Evolutionary conservation across 1,284 basidiomycete genomes (phyloP), one percentile per base, ranked within the genome.

Genomic region (Kwoniella shivajii): DNA sequence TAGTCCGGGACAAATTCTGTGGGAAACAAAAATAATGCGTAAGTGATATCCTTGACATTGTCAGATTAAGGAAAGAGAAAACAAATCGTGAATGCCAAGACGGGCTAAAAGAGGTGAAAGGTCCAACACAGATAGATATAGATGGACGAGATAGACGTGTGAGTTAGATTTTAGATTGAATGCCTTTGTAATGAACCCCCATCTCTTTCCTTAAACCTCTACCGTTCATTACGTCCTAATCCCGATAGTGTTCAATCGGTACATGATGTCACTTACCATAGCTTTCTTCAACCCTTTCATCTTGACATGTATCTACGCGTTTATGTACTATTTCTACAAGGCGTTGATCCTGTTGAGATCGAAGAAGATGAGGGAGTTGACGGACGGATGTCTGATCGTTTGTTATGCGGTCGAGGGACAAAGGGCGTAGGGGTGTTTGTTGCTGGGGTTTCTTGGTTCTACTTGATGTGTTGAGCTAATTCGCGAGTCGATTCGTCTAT

Each of bases 251-350:
- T n/a, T n/a, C n/a, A 11, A 26, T 24, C 18, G 20, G 27, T 24
- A 29, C 22, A 47, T 36, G 31, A 34, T 20, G 30, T n/a, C 47
- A 77, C 74, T 74, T 71, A 92, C 91, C 76, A 92, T 82, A 65
- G 87, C 87, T 82, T 92, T 93, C 84, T 89, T 92, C 74, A 94
- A 82, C 64, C 86, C 86, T 82, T 93, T 94, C 91, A 94, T 94
- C 61, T 63, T 73, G 57, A 6, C 26, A 34, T 47, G 6, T 36
- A 34, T 33, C 45, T 33, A 34, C 31, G 31, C 45, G 31, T 33
- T 14, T 33, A 14, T 18, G 43, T 30, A 16, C 13, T 7, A 22
- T 22, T 13, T 6, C 11, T 18, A 16, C 9, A 22, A 34, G 11
- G 14, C 20, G n/a, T 31, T n/a, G 43, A 26, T 29, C n/a, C n/a